Conservation (phyloP, 2,329 filamentous ascomycete species). For the Camillea tinctor region DNA sequence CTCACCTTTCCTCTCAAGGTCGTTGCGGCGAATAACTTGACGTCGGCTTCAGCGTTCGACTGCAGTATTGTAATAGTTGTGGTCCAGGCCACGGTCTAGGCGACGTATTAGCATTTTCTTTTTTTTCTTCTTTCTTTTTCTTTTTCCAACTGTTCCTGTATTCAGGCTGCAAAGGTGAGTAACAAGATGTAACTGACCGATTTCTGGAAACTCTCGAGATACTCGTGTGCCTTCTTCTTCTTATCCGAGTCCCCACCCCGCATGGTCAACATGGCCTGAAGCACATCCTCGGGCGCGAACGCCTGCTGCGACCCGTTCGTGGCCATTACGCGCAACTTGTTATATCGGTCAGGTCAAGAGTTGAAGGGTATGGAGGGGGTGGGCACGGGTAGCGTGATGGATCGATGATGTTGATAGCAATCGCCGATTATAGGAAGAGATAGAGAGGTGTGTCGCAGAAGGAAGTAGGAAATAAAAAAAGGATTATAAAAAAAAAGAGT, state of each 20-base stretch:
- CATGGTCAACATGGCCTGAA: slow-evolving; percentile 90
- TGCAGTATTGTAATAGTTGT: slow-evolving; percentile 84
- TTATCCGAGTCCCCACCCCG: slow-evolving; percentile 76
- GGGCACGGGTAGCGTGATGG: slow-evolving; percentile 23
- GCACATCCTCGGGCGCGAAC: slow-evolving; percentile 73
- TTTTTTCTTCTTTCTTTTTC: too few species aligned
- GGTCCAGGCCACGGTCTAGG: slow-evolving; percentile 84
- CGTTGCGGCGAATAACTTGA: slow-evolving; percentile 92
- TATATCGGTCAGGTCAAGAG: slow-evolving; percentile 21
- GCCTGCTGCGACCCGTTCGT: slow-evolving; percentile 62
- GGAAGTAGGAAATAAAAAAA: slow-evolving; percentile 5
- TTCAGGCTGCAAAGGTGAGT: background rate
- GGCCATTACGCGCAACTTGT: slow-evolving; percentile 56
- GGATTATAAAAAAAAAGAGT: background rate
- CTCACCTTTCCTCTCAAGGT: slow-evolving; percentile 96
- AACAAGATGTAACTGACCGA: slow-evolving; percentile 63
- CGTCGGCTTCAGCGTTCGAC: slow-evolving; percentile 75
- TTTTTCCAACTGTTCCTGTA: background rate
- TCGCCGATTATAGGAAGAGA: slow-evolving; percentile 18
- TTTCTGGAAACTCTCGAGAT: slow-evolving; percentile 94
- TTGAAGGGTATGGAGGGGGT: slow-evolving; percentile 16
- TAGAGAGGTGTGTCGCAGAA: too few species aligned
- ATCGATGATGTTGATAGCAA: slow-evolving; percentile 8
- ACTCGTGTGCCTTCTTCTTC: slow-evolving; percentile 90
- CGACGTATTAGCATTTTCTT: slow-evolving; percentile 23